phyloP scores from a whole-genome alignment of 108 stramenopile species.

The Skeletonema tropicum region DNA sequence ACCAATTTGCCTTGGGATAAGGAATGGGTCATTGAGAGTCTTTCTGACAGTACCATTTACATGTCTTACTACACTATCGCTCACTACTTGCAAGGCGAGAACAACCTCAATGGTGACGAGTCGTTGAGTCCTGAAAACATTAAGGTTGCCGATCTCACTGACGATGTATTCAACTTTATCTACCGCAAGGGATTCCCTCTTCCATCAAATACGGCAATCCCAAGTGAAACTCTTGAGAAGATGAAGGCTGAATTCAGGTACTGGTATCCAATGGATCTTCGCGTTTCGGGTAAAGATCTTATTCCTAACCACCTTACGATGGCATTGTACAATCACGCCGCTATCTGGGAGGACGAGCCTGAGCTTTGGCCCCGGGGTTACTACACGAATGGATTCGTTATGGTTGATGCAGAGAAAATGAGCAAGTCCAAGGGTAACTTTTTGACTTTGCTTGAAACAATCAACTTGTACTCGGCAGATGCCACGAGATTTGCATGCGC shows the following conservation, averaged over 20 bases:
- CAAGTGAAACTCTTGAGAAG: conserved; percentile 71
- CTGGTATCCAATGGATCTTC: conserved; percentile 98
- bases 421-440: conserved; percentile 98
- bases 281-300: conserved; percentile 96
- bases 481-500: conserved; percentile 94
- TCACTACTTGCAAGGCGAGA: conserved; percentile 89
- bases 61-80: conserved; percentile 99
- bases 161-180: conserved; percentile 95
- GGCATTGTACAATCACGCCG: conserved; percentile 98
- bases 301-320: conserved; percentile 99
- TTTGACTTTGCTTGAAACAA: conserved; percentile 92
- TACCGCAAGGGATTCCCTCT: conserved; percentile 74
- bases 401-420: conserved; percentile 98
- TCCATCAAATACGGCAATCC: conserved; percentile 76
- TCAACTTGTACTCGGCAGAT: conserved; percentile 87
- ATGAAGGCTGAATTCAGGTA: conserved; percentile 91
- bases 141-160: conserved; percentile 79
- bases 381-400: conserved; percentile 95
- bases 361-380: conserved; percentile 92
- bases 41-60: conserved; percentile 98
- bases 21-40: conserved; percentile 96
- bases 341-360: conserved; percentile 94
- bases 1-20: conserved; percentile 97
- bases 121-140: conserved; percentile 81
- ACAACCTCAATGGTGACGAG: conserved; percentile 89